Evolutionary conservation across 805 yeast genomes (phyloP), one percentile per base, ranked within the genome.

Genomic region (Nakazawaea wyomingensis): DNA sequence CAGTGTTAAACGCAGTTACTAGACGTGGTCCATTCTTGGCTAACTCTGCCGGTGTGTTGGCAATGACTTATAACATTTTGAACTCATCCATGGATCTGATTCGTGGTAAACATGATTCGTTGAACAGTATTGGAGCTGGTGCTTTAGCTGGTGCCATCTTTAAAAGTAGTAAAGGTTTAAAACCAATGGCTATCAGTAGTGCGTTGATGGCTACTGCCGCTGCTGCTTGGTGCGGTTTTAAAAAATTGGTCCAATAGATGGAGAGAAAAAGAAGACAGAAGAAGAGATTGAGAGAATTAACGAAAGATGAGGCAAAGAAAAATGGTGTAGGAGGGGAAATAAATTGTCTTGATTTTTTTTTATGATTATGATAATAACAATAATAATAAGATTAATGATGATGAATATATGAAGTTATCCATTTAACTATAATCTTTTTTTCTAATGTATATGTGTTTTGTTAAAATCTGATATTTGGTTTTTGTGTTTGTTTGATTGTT

Each of bases 21-120:
- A 85, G 88, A 59, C 81, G 96, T 63, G 99, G 99, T 48, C 99
- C 99, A 18, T 91, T 79, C 64, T 66, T 91, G 59, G 99, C 98
- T 54, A 93, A 93, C 70, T 81, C 84, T 41, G 95, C 96, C 13
- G 99, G 97, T 68, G 95, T 89, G 17, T 72, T 93, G 53, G 96
- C 97, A 19, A 66, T 93, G 55, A 76, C 85, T 50, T 93, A 93
- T 68, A 93, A 93, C 68, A 62, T 91, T 52, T 72, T 87, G 53
- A 90, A 89, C 65, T 78, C 93, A 22, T 60, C 82, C 9, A 70
- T 93, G 51, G 98, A 87, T 62, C 72, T 76, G 34, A 59, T 82
- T 43, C 82, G 97, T 67, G 97, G 95, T 41, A 78, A 80, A 63
- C 97, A 91, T 63, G 98, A 91, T 65, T 82, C 82, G 54, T 60